phyloP scores from a whole-genome alignment of 768 basidiomycete species.

The Leccinum truebloodii region DNA sequence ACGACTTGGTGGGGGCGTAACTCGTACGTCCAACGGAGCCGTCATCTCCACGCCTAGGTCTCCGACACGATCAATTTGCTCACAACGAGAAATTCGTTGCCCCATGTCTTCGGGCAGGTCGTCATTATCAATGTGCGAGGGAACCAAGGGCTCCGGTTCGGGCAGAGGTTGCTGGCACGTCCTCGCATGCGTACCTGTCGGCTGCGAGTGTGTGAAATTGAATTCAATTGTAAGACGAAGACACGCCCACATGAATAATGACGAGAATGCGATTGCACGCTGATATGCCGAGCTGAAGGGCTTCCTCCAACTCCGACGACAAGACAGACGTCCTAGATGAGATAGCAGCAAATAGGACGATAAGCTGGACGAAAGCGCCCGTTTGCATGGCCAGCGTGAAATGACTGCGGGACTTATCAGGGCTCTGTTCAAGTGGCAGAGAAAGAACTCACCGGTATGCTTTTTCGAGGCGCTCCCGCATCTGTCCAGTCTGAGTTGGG shows the following conservation, averaged over 20 bases:
- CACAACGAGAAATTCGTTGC: slow-evolving; percentile 8
- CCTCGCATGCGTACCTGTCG: slow-evolving; percentile 1
- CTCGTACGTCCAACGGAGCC: not conserved
- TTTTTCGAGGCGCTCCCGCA: slow-evolving; percentile 43
- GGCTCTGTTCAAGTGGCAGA: not conserved
- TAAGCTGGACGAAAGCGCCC: slow-evolving; percentile 70
- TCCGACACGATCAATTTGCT: slow-evolving; percentile 1
- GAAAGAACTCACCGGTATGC: slow-evolving; percentile 51
- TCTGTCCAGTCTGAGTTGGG: slow-evolving; percentile 36
- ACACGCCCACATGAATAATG: slow-evolving; percentile 35
- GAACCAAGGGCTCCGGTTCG: not conserved
- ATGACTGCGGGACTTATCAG: slow-evolving; percentile 41
- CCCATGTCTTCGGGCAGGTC: slow-evolving; percentile 18
- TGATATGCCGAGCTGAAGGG: slow-evolving; percentile 31
- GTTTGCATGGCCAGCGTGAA: slow-evolving; percentile 66
- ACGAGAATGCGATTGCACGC: slow-evolving; percentile 31
- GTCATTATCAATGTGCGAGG: slow-evolving; percentile 4
- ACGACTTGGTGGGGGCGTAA: slow-evolving; percentile 1
- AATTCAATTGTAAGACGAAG: not conserved
- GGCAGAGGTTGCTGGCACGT: not conserved
- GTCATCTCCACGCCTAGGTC: not conserved
- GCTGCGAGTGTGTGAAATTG: slow-evolving; percentile 19
- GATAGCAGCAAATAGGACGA: slow-evolving; percentile 63
- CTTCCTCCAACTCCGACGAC: slow-evolving; percentile 44
- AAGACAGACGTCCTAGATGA: slow-evolving; percentile 56